Conservation (phyloP, 1,139 yeast species). For the Sugiyamaella paludigena region DNA sequence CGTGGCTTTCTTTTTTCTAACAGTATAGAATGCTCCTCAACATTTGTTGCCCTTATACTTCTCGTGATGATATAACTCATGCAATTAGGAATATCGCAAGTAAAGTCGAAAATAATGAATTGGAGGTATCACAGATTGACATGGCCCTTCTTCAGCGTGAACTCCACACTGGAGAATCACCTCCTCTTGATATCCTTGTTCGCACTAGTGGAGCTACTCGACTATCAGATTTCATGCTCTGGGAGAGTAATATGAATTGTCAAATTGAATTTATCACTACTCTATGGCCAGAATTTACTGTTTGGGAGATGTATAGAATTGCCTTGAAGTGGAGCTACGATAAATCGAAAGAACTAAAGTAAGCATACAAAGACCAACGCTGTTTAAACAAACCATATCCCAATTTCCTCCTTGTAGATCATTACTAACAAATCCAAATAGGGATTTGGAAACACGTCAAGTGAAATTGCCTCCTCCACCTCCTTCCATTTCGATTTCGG, state of each 20-base stretch:
- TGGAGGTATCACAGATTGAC: slow-evolving; percentile 40
- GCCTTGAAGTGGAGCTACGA: slow-evolving; percentile 52
- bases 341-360: slow-evolving; percentile 19
- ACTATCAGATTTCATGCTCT: slow-evolving; percentile 83
- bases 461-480: slow-evolving; percentile 19
- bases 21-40: slow-evolving; percentile 63
- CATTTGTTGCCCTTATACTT: slow-evolving; percentile 93
- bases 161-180: slow-evolving; percentile 64
- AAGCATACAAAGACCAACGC: slow-evolving; percentile 25
- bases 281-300: slow-evolving; percentile 88
- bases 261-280: slow-evolving; percentile 69
- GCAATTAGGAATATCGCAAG: slow-evolving; percentile 50
- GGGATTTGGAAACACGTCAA: slow-evolving; percentile 21
- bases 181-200: slow-evolving; percentile 78
- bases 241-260: slow-evolving; percentile 57
- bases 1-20: not conserved
- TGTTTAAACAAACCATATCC: too few species aligned
- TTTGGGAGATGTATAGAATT: slow-evolving; percentile 54
- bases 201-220: slow-evolving; percentile 88
- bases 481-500: slow-evolving; percentile 14
- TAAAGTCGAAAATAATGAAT: slow-evolving; percentile 36
- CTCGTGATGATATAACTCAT: slow-evolving; percentile 84
- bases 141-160: slow-evolving; percentile 49
- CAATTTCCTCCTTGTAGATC: too few species aligned
- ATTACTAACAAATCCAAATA: slow-evolving; percentile 2